A percentile compares a stretch with the other conserved stretches of the same genome.
Conservation (phyloP, 805 yeast genomes). For the Wickerhamia fluorescens region DNA sequence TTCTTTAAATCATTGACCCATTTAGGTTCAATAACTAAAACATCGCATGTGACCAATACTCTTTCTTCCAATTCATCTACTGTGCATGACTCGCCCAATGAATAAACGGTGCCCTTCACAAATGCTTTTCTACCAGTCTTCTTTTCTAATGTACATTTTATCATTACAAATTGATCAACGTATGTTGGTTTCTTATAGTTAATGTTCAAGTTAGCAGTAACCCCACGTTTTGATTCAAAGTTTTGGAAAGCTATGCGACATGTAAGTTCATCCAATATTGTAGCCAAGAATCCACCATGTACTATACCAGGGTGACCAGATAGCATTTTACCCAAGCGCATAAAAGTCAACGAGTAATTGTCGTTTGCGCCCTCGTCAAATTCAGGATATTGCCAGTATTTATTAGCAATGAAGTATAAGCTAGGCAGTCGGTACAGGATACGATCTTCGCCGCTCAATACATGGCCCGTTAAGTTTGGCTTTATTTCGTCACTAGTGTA, state of each 20-base stretch:
- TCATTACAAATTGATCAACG: slow-evolving; percentile 23
- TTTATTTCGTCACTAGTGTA: slow-evolving; percentile 19
- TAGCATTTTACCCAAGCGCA: slow-evolving; percentile 30
- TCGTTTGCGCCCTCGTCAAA: slow-evolving; percentile 12
- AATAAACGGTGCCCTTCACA: slow-evolving; percentile 29
- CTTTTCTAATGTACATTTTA: slow-evolving; percentile 25
- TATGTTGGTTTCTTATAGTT: slow-evolving; percentile 32
- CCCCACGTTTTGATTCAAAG: slow-evolving; percentile 32
- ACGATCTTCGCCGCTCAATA: slow-evolving; percentile 27
- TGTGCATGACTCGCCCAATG: slow-evolving; percentile 15
- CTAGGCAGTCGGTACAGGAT: slow-evolving; percentile 27
- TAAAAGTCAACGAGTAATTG: slow-evolving; percentile 31
- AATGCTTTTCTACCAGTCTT: slow-evolving; percentile 34
- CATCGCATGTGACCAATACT: slow-evolving; percentile 30
- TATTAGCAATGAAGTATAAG: slow-evolving; percentile 27
- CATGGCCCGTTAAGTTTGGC: slow-evolving; percentile 31
- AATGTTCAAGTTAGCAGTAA: slow-evolving; percentile 38
- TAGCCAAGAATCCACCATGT: slow-evolving; percentile 40
- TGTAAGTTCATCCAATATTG: slow-evolving; percentile 36
- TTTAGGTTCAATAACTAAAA: slow-evolving; percentile 35
- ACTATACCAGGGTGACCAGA: slow-evolving; percentile 35
- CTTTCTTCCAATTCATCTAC: slow-evolving; percentile 10
- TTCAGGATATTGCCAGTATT: slow-evolving; percentile 20
- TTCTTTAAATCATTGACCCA: slow-evolving; percentile 27
- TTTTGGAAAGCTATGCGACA: slow-evolving; percentile 38